Base-by-base conservation (phyloP, 1,284 basidiomycete genomes). In the Phlebopus sp. region DNA sequence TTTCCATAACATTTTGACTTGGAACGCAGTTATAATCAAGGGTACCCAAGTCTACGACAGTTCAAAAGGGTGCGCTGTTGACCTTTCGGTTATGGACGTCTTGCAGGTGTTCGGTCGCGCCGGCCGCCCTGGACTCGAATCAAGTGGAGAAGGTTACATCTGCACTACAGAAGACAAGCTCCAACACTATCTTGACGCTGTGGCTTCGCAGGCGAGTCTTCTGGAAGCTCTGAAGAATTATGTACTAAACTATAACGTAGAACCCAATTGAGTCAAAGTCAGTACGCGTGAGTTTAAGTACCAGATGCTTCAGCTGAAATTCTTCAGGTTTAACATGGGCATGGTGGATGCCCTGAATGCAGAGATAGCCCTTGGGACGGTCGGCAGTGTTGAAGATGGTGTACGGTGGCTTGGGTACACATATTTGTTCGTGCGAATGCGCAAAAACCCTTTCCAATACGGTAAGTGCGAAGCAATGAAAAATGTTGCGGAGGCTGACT, bases 371-470 rank as follows among this genome's bases (percentile, higher is more conserved):
- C 78, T 99, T 0, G 97, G 97, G 1, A 98, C 97, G 0, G 97
- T 99, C 10, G 80, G 90, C 2, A 97, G 84, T 55, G 78, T 90
- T 18, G 72, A 78, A 46, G 97, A 99, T 64, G 97, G 87, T 13
- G 84, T 97, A 6, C 86, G 87, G 50, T 99, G 97, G 97, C 76
- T 99, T 37, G 91, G 95, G 10, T 99, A 97, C 64, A 99, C 97
- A 0, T 99, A 98, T 66, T 79, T 99, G 19, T 95, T 92, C 62
- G 96, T 98, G 2, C 82, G 97, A 37, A 97, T 99, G 93, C 79
- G 83, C 46, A 90, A 90, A 63, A 97, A 97, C 56, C 97, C 96
- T 1, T 82, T 89, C 55, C 75, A 90, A 44, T 99, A 99, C 62
- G 94, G 92, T 89, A 56, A 51, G 74, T 62, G 29, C 8, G 30